Base-by-base conservation (phyloP, 2,329 filamentous ascomycete species). In the Cladosporium phlei region DNA sequence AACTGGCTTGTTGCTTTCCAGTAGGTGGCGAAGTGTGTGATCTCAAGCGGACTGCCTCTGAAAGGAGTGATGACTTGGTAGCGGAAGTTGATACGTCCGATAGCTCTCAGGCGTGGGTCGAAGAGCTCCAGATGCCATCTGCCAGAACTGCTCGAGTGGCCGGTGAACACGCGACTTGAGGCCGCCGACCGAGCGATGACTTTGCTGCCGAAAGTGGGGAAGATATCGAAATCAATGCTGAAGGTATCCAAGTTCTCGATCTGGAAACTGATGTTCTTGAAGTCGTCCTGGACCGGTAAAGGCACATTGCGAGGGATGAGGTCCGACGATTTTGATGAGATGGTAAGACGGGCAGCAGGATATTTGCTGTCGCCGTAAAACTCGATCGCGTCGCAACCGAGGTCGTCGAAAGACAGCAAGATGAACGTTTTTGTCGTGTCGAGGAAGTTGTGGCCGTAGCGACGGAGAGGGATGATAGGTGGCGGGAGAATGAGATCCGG, bases 301-400 rank as follows among this genome's bases (percentile, higher is more conserved):
- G 96, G 85, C 50, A 98, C 84, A 61, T 96, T 98, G 64, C 95
- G 88, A 16, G 93, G 93, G 53, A 98, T 96, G 34, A 98, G 77
- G 65, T 97, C 93, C 3, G 91, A 95, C 11, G 88, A 80, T 66
- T 98, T 97, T 34, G 91, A 96, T 1, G 93, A 97, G 51, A 98
- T 95, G 0, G 93, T 97, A 46, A 98, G 78, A 42, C 93, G 84
- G 43, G 93, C 88, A 16, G 93, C 93, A 14, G 93, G 93, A 60
- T 98, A 95, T 65, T 96, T 95, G 62, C 88, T 89, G 58, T 95
- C 87, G 62, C 96, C 91, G 70, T 97, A 96, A 69, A 98, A 98
- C n/a, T 86, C 71, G 42, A 98, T 83, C 0, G 93, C 86, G 39
- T 93, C 77, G 21, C 71, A 80, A 39, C 77, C 82, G 20, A 79